Percentiles rank a stretch among this genome's conserved stretches.
Evolutionary conservation across 140 eudicot species (phyloP).

Genomic region (Senecio squalidus): DNA sequence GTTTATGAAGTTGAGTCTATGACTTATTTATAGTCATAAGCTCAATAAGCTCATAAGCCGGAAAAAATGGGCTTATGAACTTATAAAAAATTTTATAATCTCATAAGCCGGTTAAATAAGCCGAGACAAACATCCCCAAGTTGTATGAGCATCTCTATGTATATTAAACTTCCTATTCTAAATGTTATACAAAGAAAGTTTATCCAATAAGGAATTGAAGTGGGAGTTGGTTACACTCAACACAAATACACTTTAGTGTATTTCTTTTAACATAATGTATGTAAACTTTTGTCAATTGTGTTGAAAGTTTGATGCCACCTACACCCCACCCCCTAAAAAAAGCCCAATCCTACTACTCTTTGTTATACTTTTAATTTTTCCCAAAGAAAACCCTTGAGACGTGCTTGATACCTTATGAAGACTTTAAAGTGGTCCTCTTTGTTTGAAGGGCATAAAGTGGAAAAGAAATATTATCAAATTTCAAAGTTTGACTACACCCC

Average conservation of each 20-base stretch:
- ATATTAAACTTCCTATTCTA: too few relatives aligned
- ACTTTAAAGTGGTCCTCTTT: conserved; percentile 22
- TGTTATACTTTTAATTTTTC: neutral
- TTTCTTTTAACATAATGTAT: conserved; percentile 4
- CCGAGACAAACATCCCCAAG: too few relatives aligned
- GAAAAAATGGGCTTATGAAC: too few relatives aligned
- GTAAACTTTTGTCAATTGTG: conserved; percentile 20
- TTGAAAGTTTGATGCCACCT: conserved; percentile 30
- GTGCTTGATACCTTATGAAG: conserved; percentile 16
- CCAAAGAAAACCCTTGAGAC: conserved; percentile 4
- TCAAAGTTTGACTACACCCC: conserved; percentile 49
- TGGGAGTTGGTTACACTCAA: conserved; percentile 16
- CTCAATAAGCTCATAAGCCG: too few relatives aligned
- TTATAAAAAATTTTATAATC: too few relatives aligned
- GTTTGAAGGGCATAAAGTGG: conserved; percentile 25
- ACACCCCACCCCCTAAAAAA: conserved; percentile 15
- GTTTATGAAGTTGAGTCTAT: too few relatives aligned
- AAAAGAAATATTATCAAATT: conserved; percentile 28
- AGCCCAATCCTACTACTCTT: conserved; percentile 16
- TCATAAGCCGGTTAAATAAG: too few relatives aligned
- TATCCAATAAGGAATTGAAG: neutral
- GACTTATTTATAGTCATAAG: too few relatives aligned
- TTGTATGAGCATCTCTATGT: too few relatives aligned
- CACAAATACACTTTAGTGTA: neutral
- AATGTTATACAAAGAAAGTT: too few relatives aligned